A percentile compares a stretch with the other conserved stretches of the same genome.
Conservation (phyloP, 2,329 filamentous ascomycete genomes). For the Hymenoscyphus occultus region DNA sequence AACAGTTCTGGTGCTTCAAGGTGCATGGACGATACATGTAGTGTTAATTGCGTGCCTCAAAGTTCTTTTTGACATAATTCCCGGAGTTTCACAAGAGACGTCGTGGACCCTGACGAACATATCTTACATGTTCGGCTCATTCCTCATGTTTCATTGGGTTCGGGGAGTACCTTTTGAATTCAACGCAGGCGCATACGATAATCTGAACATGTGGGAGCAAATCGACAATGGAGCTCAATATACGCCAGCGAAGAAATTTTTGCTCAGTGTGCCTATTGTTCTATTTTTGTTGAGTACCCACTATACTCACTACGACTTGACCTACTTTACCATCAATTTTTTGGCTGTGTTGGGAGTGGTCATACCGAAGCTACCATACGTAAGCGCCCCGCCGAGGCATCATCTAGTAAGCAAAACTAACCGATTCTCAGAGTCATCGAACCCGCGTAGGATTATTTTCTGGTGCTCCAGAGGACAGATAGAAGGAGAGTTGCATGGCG, state of each 20-base stretch:
- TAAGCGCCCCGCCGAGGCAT: constrained; percentile 47
- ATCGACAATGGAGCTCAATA: constrained; percentile 99
- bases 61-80: constrained; percentile 95
- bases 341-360: constrained; percentile 88
- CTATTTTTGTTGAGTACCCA: constrained; percentile 96
- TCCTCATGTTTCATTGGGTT: constrained; percentile 99
- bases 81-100: constrained; percentile 93
- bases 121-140: constrained; percentile 97
- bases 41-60: constrained; percentile 89
- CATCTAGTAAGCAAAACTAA: constrained; percentile 19
- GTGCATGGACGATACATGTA: constrained; percentile 96
- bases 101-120: constrained; percentile 99
- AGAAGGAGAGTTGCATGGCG: constrained; percentile 30
- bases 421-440: constrained; percentile 62
- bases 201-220: constrained; percentile 99
- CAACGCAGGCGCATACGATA: constrained; percentile 97
- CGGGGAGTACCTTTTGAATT: constrained; percentile 98
- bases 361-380: constrained; percentile 92
- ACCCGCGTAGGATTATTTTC: constrained; percentile 75
- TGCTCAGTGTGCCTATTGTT: constrained; percentile 89
- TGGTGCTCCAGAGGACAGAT: constrained; percentile 60
- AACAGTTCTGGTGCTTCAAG: constrained; percentile 45
- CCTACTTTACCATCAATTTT: constrained; percentile 97
- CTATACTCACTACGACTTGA: constrained; percentile 96
- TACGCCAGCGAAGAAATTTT: constrained; percentile 97